Base-by-base conservation (phyloP, 805 yeast species). In the Jamesozyma piceae region DNA sequence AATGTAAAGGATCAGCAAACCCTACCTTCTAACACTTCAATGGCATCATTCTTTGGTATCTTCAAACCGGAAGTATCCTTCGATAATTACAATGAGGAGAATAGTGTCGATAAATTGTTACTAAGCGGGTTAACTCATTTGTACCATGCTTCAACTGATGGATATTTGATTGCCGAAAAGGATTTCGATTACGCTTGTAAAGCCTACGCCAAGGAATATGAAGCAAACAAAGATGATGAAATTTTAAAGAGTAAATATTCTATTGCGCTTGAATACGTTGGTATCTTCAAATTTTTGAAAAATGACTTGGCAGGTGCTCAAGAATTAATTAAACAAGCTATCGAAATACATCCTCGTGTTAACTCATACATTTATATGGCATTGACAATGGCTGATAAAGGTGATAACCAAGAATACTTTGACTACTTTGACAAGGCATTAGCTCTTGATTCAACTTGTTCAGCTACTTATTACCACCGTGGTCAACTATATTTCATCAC, bases 401-500 rank as follows among this genome's bases (percentile, higher is more conserved):
- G 82, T 47, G 81, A 75, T 48, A 80, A 94, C 39, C 67, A 69
- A 39, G 66, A 67, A 42, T 89, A 84, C 63, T 80, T 84, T 58
- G 63, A 67, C 37, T 83, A 80, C 64, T 88, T 92, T 57, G 75
- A 77, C 41, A 67, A 71, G 42, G 97, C 97, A 18, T 70, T 78
- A 46, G 67, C 71, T 46, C 58, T 82, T 48, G 80, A 85, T 57
- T 77, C 90, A 39, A 67, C 75, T 20, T 77, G 79, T 56, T 79
- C 92, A 28, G 95, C 92, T 58, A 76, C 82, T 51, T 85, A 80
- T 71, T 92, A 92, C 72, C 98, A 92, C 68, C 79, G 82, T 62
- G 98, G 95, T 53, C 99, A 92, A 75, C 73, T 89, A 60, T 77
- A 74, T 63, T 90, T 89, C 68, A 69, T 92, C 56, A 77, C 85